These are phyloP conservation scores for Sistotremastrum suecicum DNA, from an alignment of 768 basidiomycete species.

Conservation along the genomic window DNA sequence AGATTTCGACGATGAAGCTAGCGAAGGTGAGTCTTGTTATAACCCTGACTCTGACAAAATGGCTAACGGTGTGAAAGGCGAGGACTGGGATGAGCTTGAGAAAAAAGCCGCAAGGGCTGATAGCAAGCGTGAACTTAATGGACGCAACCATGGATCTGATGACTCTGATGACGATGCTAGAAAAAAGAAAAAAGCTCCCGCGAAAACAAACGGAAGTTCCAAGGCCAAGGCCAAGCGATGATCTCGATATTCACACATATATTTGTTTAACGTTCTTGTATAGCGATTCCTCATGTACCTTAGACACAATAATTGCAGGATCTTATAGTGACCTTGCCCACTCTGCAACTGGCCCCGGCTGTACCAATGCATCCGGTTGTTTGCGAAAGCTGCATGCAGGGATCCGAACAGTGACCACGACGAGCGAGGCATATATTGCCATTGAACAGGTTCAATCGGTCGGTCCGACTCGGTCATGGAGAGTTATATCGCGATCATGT, in stretches of 20 bases:
- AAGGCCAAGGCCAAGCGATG: slow-evolving; percentile 8
- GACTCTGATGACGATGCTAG: slow-evolving; percentile 22
- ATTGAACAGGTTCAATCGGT: too few species aligned
- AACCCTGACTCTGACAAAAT: background rate
- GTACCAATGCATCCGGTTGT: too few species aligned
- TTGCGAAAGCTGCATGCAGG: too few species aligned
- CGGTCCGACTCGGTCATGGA: too few species aligned
- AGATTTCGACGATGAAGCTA: slow-evolving; percentile 45
- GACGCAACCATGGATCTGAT: slow-evolving; percentile 22
- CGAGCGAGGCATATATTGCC: too few species aligned
- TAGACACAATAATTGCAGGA: too few species aligned
- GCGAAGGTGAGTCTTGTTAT: slow-evolving; percentile 32
- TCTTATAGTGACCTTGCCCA: too few species aligned
- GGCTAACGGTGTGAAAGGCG: slow-evolving; percentile 31
- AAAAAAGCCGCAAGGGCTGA: slow-evolving; percentile 68
- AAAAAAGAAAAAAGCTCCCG: slow-evolving; percentile 22
- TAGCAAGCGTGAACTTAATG: slow-evolving; percentile 25
- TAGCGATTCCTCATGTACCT: too few species aligned
- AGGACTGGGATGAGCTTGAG: slow-evolving; percentile 95
- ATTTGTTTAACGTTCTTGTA: too few species aligned
- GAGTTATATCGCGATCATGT: too few species aligned
- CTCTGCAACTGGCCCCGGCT: too few species aligned
- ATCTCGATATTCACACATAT: background rate
- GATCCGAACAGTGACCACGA: too few species aligned
- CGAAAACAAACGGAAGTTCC: slow-evolving; percentile 12